Base-by-base conservation (phyloP, 345 rosid species). In the Sapria himalayana region DNA sequence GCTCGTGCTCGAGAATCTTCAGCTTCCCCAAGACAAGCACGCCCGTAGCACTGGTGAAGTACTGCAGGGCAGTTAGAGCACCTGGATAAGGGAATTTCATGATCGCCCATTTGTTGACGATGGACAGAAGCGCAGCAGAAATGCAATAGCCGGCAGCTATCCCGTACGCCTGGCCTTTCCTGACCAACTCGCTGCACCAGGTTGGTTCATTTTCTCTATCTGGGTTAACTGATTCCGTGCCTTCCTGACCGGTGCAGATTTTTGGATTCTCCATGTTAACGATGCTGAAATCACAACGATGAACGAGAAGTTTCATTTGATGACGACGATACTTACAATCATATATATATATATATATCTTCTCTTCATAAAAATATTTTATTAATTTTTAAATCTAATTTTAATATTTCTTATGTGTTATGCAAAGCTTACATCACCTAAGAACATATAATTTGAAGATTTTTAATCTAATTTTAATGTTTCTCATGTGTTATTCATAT, bases 41-140 rank as follows among this genome's bases (percentile, higher is more conserved):
- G 22, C 98, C 98, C 25, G 84, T 70, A 3, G 79, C 77, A 57
- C 98, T 82, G 1, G 86, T 76, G 33, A 89, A 64, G 63, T 89
- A 89, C 56, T 89, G 93, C 46, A 89, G 52, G 14, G 95, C 98
- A 2, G 98, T 89, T 13, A 89, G 65, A 1, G 95, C 93, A 19
- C 98, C 95, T 0, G 98, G 98, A 43, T 79, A 82, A 22, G 98
- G 98, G 51, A 89, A 89, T 54, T 76, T 74, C 92, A 77, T 89
- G 48, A 89, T 52, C 7, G 98, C 95, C 95, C 93, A 89, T 64
- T 89, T 89, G 67, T 89, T 82, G 65, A 89, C 82, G 63, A 89
- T 79, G 7, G 95, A 89, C 40, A 82, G 91, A 44, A 89, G 63
- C 29, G 93, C 74, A n/a, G 95, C 95, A 14, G 98, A 82, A 50